These are phyloP conservation scores for Boletus rubropictus DNA, from an alignment of 768 basidiomycete genomes.

Conservation along the genomic window DNA sequence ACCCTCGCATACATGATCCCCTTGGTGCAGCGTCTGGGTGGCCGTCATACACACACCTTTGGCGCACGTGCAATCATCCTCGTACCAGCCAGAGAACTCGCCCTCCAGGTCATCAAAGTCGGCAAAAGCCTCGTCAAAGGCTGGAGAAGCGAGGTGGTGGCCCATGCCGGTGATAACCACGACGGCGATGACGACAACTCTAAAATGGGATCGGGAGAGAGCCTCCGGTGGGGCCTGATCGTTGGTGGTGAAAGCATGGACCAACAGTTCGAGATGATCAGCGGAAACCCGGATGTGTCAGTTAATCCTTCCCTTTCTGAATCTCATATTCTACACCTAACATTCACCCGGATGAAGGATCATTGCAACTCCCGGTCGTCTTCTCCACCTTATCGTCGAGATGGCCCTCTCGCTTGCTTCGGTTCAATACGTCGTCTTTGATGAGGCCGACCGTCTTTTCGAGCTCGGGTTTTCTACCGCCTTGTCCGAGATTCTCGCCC, in stretches of 20 bases:
- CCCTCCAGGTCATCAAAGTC: slow-evolving; percentile 87
- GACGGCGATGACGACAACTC: slow-evolving; percentile 46
- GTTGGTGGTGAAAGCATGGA: slow-evolving; percentile 96
- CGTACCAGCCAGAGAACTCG: slow-evolving; percentile 89
- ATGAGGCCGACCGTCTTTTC: slow-evolving; percentile 97
- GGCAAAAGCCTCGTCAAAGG: slow-evolving; percentile 91
- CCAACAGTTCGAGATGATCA: slow-evolving; percentile 94
- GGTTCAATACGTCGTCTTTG: slow-evolving; percentile 88
- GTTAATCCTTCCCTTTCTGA: slow-evolving; percentile 30
- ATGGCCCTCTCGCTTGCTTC: slow-evolving; percentile 91
- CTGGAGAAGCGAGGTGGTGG: slow-evolving; percentile 55
- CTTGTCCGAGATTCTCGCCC: slow-evolving; percentile 84
- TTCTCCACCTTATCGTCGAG: slow-evolving; percentile 94
- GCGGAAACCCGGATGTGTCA: slow-evolving; percentile 91
- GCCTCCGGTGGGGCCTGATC: slow-evolving; percentile 84
- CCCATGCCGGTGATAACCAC: slow-evolving; percentile 68
- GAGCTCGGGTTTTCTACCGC: slow-evolving; percentile 97
- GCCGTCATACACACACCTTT: slow-evolving; percentile 70
- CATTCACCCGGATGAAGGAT: slow-evolving; percentile 47
- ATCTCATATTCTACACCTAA: slow-evolving; percentile 9
- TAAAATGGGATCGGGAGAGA: slow-evolving; percentile 44
- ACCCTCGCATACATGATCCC: slow-evolving; percentile 95
- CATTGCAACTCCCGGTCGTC: slow-evolving; percentile 95
- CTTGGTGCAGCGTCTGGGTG: slow-evolving; percentile 78
- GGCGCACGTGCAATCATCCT: slow-evolving; percentile 86